Evolutionary conservation across 1,284 basidiomycete genomes (phyloP), one percentile per base, ranked within the genome.

Genomic region (Calocybe gambosa): DNA sequence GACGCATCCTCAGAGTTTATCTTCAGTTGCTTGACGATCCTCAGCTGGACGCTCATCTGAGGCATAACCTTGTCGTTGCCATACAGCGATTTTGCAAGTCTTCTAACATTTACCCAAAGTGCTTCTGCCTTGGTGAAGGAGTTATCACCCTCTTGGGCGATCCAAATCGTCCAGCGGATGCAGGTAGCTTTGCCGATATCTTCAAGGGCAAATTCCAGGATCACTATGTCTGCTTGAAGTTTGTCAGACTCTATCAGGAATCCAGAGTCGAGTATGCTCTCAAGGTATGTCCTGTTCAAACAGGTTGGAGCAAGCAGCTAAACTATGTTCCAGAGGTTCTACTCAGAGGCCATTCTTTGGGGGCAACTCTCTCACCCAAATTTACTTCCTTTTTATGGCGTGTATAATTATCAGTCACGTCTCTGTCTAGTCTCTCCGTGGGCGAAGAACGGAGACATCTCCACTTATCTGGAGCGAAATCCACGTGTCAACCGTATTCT

Each of bases 371-470:
- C 40, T 1, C 60, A 62, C 36, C 43, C 45, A 10, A 62, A 62
- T 42, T 4, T 62, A 0, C 43, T 62, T 2, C 58, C 60, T 1
- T 55, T 60, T 21, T 60, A 60, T 39, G 60, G 60, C 4, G 38
- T 59, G 8, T 58, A 59, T 42, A 50, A 49, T 34, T 41, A 53
- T n/a, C 29, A 39, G 8, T 26, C 42, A 2, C 45, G 57, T 9
- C 37, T 59, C 29, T 57, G 57, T 42, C 47, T 62, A 6, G 54
- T 60, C 1, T 59, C 60, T 0, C 58, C 60, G 2, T 62, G 60
- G 60, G 57, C 58, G 53, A 39, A 51, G 7, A 49, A 52, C 31
- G 59, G 59, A 2, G 54, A 59, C 37, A 46, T 59, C 12, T 53
- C 45, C 18, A 50, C 50, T 16, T 55, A 55, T 44, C 35, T 59